Evolutionary conservation across 306 rosid species (phyloP).

Genomic region (Amphicarpaea edgeworthii): DNA sequence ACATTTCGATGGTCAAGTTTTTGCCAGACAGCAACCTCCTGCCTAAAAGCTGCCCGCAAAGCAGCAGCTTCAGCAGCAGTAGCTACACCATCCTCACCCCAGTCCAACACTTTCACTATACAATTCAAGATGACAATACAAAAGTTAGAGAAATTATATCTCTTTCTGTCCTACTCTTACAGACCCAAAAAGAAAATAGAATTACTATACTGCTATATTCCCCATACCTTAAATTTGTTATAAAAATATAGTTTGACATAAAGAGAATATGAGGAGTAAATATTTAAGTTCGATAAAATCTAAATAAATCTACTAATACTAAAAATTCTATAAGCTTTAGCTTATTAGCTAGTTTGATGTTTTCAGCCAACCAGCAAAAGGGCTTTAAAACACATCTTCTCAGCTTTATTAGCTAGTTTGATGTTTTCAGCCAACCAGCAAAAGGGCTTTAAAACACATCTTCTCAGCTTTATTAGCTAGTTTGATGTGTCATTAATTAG

Average conservation of each 20-base stretch:
- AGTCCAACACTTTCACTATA: conserved; percentile 93
- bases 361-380: background rate
- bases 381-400: background rate
- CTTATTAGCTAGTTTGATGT: background rate
- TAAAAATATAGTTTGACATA: background rate
- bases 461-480: too few species aligned
- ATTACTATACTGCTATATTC: conserved; percentile 2
- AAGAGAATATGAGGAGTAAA: background rate
- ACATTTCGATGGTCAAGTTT: conserved; percentile 96
- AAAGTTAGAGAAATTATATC: conserved; percentile 28
- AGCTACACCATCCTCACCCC: conserved; percentile 95
- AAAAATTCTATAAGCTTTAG: background rate
- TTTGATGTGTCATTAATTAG: background rate
- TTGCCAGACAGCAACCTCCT: conserved; percentile 99
- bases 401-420: background rate
- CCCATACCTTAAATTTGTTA: conserved; percentile 6
- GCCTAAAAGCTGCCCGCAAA: conserved; percentile 85
- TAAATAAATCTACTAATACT: background rate
- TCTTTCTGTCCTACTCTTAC: conserved; percentile 12
- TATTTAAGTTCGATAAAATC: background rate
- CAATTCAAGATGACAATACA: conserved; percentile 46
- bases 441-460: background rate
- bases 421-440: conserved; percentile 3
- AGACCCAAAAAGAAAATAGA: conserved; percentile 19
- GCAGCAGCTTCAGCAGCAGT: conserved; percentile 80